These are phyloP conservation scores for Rhodotorula sp. DNA, from an alignment of 1,284 basidiomycete species.

Conservation along the genomic window DNA sequence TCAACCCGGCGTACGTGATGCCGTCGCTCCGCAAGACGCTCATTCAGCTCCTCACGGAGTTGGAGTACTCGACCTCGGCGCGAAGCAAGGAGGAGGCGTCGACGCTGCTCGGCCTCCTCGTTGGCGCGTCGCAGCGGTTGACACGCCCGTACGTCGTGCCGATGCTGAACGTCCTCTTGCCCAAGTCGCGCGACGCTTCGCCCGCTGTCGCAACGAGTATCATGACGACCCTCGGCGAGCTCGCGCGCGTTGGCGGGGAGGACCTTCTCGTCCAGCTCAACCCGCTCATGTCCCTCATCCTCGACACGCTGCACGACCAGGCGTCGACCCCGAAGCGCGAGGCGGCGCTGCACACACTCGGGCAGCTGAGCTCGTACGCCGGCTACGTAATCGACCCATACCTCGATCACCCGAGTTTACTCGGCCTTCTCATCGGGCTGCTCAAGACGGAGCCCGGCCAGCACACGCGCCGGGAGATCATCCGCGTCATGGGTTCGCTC, in stretches of 20 bases:
- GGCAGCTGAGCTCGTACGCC: constrained; percentile 93
- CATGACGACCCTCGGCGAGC: constrained; percentile 90
- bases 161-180: constrained; percentile 87
- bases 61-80: constrained; percentile 93
- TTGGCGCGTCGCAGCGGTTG: constrained; percentile 85
- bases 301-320: constrained; percentile 83
- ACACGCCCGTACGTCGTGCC: constrained; percentile 98
- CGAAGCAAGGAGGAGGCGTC: constrained; percentile 86
- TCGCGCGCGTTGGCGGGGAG: constrained; percentile 90
- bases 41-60: constrained; percentile 93
- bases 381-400: constrained; percentile 92
- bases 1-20: constrained; percentile 99
- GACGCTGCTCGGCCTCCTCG: constrained; percentile 78
- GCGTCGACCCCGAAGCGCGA: constrained; percentile 79
- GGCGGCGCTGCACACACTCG: constrained; percentile 89
- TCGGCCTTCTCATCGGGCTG: constrained; percentile 84
- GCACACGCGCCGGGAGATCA: constrained; percentile 76
- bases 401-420: constrained; percentile 83
- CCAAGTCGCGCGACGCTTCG: constrained; percentile 81
- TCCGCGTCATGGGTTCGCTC: constrained; percentile 92
- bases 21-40: constrained; percentile 93
- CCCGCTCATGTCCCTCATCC: constrained; percentile 85
- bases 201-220: constrained; percentile 90
- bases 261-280: constrained; percentile 81
- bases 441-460: constrained; percentile 74